Conservation (phyloP, 345 rosid species). For the Eucalyptus lansdowneana region DNA sequence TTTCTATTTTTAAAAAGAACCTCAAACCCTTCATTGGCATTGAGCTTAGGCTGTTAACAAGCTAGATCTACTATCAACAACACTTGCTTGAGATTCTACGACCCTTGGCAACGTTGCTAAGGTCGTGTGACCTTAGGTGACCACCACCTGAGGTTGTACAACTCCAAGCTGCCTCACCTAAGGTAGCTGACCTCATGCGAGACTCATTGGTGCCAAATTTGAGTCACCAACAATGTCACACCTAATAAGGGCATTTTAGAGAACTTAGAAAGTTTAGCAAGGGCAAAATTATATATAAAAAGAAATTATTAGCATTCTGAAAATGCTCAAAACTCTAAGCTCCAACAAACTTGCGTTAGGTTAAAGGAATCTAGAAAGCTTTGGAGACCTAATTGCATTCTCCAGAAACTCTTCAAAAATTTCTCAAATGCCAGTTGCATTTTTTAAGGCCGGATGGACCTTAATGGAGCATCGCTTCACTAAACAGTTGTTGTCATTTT, state of each 20-base stretch:
- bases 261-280: background rate
- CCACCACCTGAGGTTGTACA: rapidly evolving
- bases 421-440: background rate
- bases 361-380: background rate
- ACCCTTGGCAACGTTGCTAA: no score
- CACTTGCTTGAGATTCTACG: background rate
- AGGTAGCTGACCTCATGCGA: background rate
- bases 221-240: rapidly evolving
- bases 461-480: background rate
- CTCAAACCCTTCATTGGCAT: background rate
- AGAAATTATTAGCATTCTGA: rapidly evolving
- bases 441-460: background rate
- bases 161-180: rapidly evolving
- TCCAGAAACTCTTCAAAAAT: background rate
- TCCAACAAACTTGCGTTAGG: background rate
- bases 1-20: background rate
- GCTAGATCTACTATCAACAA: background rate
- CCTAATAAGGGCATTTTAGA: background rate
- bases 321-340: background rate
- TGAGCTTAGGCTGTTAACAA: rapidly evolving
- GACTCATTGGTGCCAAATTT: background rate
- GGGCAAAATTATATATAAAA: background rate
- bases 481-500: background rate
- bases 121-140: no score
- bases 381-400: background rate